Conservation (phyloP, 805 yeast genomes). For the Teunomyces gatunensis region DNA sequence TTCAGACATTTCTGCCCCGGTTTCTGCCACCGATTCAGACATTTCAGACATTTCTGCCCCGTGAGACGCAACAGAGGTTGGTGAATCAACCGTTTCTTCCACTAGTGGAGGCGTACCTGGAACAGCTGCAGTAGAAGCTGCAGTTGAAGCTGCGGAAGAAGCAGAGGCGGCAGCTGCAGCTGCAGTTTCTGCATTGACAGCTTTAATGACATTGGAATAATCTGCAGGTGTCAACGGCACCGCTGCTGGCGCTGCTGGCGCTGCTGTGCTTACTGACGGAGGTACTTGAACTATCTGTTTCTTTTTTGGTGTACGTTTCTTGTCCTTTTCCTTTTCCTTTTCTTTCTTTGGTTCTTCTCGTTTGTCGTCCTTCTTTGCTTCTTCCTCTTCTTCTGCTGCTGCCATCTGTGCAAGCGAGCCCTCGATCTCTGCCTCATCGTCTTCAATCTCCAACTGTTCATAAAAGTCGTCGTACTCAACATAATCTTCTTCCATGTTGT, state of each 20-base stretch:
- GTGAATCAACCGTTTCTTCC: neutral
- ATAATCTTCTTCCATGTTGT: conserved; percentile 89
- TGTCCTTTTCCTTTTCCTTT: conserved; percentile 17
- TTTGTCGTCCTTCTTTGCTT: conserved; percentile 5
- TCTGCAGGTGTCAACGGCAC: conserved; percentile 17
- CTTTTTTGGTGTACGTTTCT: conserved; percentile 19
- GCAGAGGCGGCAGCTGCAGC: neutral
- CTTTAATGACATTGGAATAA: conserved; percentile 24
- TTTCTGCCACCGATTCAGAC: too few species aligned
- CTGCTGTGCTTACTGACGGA: conserved; percentile 2
- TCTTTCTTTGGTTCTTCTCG: conserved; percentile 1
- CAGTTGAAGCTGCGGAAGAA: neutral
- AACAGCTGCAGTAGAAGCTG: neutral
- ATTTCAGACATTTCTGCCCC: too few species aligned
- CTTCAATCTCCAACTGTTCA: conserved; percentile 76
- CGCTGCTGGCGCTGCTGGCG: conserved; percentile 16
- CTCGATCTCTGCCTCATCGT: conserved; percentile 30
- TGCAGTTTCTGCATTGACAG: conserved; percentile 10
- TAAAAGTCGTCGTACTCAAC: conserved; percentile 92
- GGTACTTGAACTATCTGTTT: conserved; percentile 8
- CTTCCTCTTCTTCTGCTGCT: conserved; percentile 12
- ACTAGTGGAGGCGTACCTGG: neutral
- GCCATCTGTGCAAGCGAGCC: conserved; percentile 24
- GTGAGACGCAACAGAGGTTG: too few species aligned
- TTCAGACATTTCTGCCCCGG: too few species aligned